Conservation (phyloP, 2,329 filamentous ascomycete species). For the Penicillium sp. region DNA sequence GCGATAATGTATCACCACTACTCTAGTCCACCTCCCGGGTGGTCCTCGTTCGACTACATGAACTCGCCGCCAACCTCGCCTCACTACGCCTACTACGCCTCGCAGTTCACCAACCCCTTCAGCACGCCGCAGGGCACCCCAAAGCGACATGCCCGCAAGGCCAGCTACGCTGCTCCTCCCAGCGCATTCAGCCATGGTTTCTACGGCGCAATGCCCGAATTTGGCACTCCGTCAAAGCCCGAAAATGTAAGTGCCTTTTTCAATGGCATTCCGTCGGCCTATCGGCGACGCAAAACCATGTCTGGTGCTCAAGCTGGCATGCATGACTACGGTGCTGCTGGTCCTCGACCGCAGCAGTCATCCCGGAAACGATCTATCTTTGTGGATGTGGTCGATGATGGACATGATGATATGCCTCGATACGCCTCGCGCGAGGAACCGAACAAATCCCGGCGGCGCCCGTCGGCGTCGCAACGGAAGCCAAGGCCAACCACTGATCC, state of each 20-base stretch:
- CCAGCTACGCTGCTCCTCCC: constrained; percentile 55
- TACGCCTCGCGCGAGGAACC: constrained; percentile 52
- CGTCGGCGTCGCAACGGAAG: constrained; percentile 45
- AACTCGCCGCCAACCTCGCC: constrained; percentile 57
- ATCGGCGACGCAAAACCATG: constrained; percentile 55
- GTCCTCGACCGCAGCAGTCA: constrained; percentile 37
- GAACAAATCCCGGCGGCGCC: constrained; percentile 35
- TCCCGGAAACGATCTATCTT: constrained; percentile 60
- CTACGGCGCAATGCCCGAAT: constrained; percentile 53
- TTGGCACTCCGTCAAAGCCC: constrained; percentile 60
- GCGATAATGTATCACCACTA: constrained; percentile 55
- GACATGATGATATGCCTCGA: constrained; percentile 54
- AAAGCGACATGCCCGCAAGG: constrained; percentile 61
- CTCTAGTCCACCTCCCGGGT: constrained; percentile 53
- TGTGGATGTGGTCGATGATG: constrained; percentile 61
- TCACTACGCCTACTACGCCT: constrained; percentile 58
- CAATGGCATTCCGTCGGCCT: constrained; percentile 40
- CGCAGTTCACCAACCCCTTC: constrained; percentile 56
- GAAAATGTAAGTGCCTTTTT: constrained; percentile 71
- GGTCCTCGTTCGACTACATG: constrained; percentile 55
- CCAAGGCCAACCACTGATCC: constrained; percentile 54
- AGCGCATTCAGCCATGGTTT: constrained; percentile 52
- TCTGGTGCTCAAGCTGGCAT: constrained; percentile 39
- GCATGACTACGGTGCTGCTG: constrained; percentile 22
- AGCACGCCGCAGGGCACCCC: constrained; percentile 50